Evolutionary conservation across 2,329 filamentous ascomycete genomes (phyloP).

Genomic region (Arthrobotrys megalospora): DNA sequence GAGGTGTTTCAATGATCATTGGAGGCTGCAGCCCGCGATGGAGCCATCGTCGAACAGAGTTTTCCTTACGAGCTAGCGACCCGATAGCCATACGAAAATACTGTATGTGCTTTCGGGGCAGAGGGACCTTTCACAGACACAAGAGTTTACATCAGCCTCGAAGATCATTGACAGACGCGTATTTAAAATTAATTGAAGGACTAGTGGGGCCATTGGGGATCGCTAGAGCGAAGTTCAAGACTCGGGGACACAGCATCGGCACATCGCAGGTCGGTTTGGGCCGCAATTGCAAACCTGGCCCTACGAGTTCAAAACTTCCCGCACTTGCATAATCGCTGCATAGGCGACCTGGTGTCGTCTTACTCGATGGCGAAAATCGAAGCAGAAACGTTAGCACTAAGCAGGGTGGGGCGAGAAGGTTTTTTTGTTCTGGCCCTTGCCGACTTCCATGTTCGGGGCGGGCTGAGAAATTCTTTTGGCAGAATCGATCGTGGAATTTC

Average conservation of each 20-base stretch:
- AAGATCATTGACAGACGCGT: constrained; percentile 29
- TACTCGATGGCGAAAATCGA: constrained; percentile 54
- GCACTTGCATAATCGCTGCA: constrained; percentile 60
- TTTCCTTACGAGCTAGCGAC: background rate
- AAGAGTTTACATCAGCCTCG: background rate
- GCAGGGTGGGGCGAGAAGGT: constrained; percentile 46
- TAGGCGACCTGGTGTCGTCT: constrained; percentile 56
- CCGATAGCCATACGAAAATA: constrained; percentile 6
- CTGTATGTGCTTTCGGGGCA: background rate
- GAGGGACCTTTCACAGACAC: background rate
- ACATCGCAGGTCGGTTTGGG: constrained; percentile 40
- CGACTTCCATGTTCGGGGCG: constrained; percentile 50
- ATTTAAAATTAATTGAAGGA: constrained; percentile 26
- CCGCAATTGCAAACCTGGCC: constrained; percentile 29
- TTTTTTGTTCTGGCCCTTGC: constrained; percentile 21
- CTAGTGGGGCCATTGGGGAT: constrained; percentile 5
- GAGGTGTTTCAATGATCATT: constrained; percentile 61
- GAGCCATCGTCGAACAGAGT: constrained; percentile 7
- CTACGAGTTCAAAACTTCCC: constrained; percentile 52
- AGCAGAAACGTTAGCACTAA: constrained; percentile 39
- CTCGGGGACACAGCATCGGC: constrained; percentile 24
- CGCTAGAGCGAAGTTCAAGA: constrained; percentile 9
- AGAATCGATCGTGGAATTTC: constrained; percentile 45
- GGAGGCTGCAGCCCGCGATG: constrained; percentile 48
- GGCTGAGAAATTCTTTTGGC: constrained; percentile 41